A percentile compares a stretch with the other conserved stretches of the same genome.
Evolutionary conservation across 1,284 basidiomycete species (phyloP).

Genomic region (Apiotrichum domesticum): DNA sequence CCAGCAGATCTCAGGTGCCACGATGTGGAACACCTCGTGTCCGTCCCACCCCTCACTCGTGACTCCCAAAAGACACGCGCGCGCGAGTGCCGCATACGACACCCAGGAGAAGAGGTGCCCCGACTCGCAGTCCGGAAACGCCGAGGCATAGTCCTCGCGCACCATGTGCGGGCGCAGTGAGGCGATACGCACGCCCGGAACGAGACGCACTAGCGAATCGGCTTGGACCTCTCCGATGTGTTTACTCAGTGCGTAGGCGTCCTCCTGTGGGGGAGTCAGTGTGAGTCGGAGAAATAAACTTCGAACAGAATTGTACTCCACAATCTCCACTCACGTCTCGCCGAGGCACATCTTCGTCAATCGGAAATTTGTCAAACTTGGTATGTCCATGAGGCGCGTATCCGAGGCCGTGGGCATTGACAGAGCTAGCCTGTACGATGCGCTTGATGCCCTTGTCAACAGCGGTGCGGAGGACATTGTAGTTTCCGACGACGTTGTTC

Average conservation of each 20-base stretch:
- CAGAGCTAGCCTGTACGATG: conserved; percentile 43
- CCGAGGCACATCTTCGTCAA: conserved; percentile 28
- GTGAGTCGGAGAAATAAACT: not conserved
- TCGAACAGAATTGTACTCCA: no score
- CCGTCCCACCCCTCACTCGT: conserved; percentile 24
- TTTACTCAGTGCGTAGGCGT: conserved; percentile 41
- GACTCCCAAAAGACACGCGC: conserved; percentile 37
- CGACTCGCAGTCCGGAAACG: conserved; percentile 7
- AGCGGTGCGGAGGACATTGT: conserved; percentile 43
- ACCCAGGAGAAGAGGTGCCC: conserved; percentile 42
- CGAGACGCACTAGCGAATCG: conserved; percentile 27
- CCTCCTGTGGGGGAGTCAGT: conserved; percentile 20
- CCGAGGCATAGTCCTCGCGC: conserved; percentile 10
- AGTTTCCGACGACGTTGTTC: conserved; percentile 36
- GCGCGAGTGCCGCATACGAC: conserved; percentile 26
- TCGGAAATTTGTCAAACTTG: conserved; percentile 29
- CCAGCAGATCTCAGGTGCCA: conserved; percentile 31
- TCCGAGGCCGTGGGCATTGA: conserved; percentile 35
- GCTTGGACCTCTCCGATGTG: conserved; percentile 44
- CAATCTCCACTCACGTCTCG: conserved; percentile 23
- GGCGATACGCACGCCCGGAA: conserved; percentile 29
- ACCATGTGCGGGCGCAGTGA: conserved; percentile 45
- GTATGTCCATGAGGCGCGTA: conserved; percentile 27
- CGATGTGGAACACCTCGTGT: conserved; percentile 45
- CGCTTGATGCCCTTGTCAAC: conserved; percentile 32